Evolutionary conservation across 805 yeast species (phyloP).

Genomic region (Maudiozyma barnettii): DNA sequence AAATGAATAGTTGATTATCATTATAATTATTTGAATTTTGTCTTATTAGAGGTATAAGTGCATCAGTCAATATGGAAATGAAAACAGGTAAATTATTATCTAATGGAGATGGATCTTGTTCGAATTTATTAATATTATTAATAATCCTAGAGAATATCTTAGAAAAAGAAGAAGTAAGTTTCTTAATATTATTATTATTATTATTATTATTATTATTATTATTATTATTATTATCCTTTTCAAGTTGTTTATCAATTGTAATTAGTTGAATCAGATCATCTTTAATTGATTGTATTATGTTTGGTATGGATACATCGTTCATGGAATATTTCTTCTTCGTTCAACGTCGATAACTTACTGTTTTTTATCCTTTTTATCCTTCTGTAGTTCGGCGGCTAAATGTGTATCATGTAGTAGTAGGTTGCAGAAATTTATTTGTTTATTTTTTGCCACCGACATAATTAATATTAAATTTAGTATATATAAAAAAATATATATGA

Average conservation of each 20-base stretch:
- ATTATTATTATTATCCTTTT: too few species aligned
- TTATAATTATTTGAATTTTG: not conserved
- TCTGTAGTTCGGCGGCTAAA: too few species aligned
- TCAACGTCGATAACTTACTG: too few species aligned
- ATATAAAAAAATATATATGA: too few species aligned
- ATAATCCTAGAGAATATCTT: not conserved
- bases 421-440: too few species aligned
- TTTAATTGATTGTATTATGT: not conserved
- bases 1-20: not conserved
- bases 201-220: too few species aligned
- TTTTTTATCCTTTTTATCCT: too few species aligned
- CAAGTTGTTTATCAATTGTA: not conserved
- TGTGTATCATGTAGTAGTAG: too few species aligned
- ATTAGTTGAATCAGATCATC: not conserved
- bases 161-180: too few species aligned
- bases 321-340: not conserved
- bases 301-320: not conserved
- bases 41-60: not conserved
- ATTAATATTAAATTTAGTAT: too few species aligned
- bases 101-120: slow-evolving; percentile 19
- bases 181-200: not conserved
- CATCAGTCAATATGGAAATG: not conserved
- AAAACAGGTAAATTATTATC: slow-evolving; percentile 6
- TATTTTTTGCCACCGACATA: too few species aligned
- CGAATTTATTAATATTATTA: slow-evolving; percentile 17